phyloP scores from a whole-genome alignment of 2,329 filamentous ascomycete genomes.

The Alternaria panax region DNA sequence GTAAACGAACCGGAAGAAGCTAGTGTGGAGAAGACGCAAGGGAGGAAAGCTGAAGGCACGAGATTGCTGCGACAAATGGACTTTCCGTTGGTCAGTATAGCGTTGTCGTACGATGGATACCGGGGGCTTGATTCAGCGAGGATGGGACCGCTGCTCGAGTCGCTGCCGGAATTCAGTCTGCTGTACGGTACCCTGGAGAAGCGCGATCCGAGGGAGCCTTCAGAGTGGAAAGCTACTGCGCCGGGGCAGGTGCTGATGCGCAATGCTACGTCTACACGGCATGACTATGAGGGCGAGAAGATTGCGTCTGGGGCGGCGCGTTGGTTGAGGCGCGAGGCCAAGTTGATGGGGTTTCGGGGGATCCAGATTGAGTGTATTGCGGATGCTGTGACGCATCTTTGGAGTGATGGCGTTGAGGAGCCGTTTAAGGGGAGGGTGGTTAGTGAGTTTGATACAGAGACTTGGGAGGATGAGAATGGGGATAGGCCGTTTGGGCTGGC shows the following conservation, averaged over 20 bases:
- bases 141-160: slow-evolving; percentile 30
- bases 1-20: slow-evolving; percentile 11
- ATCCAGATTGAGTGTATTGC: slow-evolving; percentile 49
- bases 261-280: slow-evolving; percentile 48
- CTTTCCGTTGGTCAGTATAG: slow-evolving; percentile 51
- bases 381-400: slow-evolving; percentile 42
- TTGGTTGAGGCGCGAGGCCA: slow-evolving; percentile 50
- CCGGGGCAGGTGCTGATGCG: slow-evolving; percentile 45
- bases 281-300: slow-evolving; percentile 44
- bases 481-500: slow-evolving; percentile 32
- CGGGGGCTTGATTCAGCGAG: slow-evolving; percentile 34
- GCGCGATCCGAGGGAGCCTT: slow-evolving; percentile 32
- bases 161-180: slow-evolving; percentile 34
- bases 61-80: slow-evolving; percentile 48
- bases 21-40: slow-evolving; percentile 24
- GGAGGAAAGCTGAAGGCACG: slow-evolving; percentile 28
- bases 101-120: slow-evolving; percentile 45
- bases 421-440: slow-evolving; percentile 35
- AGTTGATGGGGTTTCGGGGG: slow-evolving; percentile 39
- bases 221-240: slow-evolving; percentile 37
- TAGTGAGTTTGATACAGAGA: slow-evolving; percentile 33
- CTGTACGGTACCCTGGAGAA: slow-evolving; percentile 32
- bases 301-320: slow-evolving; percentile 47
- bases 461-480: slow-evolving; percentile 33
- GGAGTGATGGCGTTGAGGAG: slow-evolving; percentile 33